phyloP scores from a whole-genome alignment of 371 early-diverging fungal species.

The Mucor velutinosus region DNA sequence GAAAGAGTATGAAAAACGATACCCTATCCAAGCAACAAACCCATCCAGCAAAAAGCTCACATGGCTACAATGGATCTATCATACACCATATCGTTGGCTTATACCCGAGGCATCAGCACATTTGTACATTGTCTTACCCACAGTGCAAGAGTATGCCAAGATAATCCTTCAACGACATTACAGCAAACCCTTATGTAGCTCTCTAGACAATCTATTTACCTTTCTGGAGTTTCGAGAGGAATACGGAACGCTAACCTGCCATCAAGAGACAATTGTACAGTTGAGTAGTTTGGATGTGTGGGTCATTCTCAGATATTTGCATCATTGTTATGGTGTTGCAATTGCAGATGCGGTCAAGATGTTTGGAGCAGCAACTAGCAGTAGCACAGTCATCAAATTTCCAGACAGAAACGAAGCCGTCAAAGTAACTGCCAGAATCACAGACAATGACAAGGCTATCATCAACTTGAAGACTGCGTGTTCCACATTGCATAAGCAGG shows the following conservation, averaged over 20 bases:
- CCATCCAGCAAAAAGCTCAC: neutral
- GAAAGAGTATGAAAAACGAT: slow-evolving; percentile 16
- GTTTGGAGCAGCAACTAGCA: slow-evolving; percentile 14
- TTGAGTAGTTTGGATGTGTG: slow-evolving; percentile 33
- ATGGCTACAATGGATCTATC: slow-evolving; percentile 15
- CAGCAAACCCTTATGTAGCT: slow-evolving; percentile 17
- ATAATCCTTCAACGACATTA: slow-evolving; percentile 12
- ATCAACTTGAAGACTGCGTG: slow-evolving; percentile 47
- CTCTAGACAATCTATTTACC: slow-evolving; percentile 30
- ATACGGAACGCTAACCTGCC: slow-evolving; percentile 17
- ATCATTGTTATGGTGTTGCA: slow-evolving; percentile 28
- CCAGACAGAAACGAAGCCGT: slow-evolving; percentile 5
- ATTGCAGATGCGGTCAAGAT: slow-evolving; percentile 31
- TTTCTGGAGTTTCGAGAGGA: slow-evolving; percentile 33
- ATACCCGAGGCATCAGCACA: neutral
- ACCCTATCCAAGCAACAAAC: neutral
- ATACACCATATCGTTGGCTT: slow-evolving; percentile 5
- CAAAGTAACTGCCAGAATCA: slow-evolving; percentile 27
- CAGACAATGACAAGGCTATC: slow-evolving; percentile 51
- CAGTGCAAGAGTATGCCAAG: slow-evolving; percentile 28
- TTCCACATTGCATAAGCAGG: slow-evolving; percentile 45
- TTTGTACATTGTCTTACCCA: slow-evolving; percentile 36
- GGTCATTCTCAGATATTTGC: slow-evolving; percentile 36
- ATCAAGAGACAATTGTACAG: slow-evolving; percentile 11
- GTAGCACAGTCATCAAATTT: slow-evolving; percentile 35